These are phyloP conservation scores for Albizia julibrissin DNA, from an alignment of 306 rosid genomes.

Conservation along the genomic window DNA sequence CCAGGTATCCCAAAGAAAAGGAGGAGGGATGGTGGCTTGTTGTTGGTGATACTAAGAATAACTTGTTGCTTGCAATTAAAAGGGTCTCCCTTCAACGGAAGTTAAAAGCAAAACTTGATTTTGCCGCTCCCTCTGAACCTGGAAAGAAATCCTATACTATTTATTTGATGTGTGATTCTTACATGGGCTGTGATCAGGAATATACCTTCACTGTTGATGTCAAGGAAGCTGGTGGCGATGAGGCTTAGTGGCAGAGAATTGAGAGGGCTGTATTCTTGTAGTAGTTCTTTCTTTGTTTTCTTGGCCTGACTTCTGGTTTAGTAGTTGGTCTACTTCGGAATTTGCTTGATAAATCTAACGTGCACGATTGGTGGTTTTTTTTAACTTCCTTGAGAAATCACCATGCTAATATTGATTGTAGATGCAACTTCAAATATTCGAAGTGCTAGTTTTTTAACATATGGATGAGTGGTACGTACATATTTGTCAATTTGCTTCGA, in stretches of 20 bases:
- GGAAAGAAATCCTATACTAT: constrained; percentile 77
- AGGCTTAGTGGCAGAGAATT: constrained; percentile 47
- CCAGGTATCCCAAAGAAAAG: constrained; percentile 79
- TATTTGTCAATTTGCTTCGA: not conserved
- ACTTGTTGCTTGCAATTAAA: constrained; percentile 79
- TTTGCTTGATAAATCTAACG: not conserved
- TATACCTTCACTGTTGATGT: constrained; percentile 66
- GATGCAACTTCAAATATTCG: not conserved
- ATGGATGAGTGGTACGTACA: not conserved
- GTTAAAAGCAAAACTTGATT: constrained; percentile 73
- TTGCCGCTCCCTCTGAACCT: constrained; percentile 69
- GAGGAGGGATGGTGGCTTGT: constrained; percentile 99
- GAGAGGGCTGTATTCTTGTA: constrained; percentile 17
- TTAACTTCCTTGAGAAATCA: not conserved
- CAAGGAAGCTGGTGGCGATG: constrained; percentile 54
- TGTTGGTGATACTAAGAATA: constrained; percentile 75
- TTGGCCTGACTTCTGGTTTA: not conserved
- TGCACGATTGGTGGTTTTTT: not conserved
- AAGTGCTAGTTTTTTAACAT: not conserved
- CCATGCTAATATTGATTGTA: not conserved
- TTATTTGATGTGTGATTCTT: constrained; percentile 94
- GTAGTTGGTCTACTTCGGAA: not conserved
- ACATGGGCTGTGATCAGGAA: constrained; percentile 95
- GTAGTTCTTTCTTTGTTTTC: not conserved
- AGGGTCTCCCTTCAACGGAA: constrained; percentile 72